Base-by-base conservation (phyloP, 768 basidiomycete species). In the Auriscalpium microsporum region DNA sequence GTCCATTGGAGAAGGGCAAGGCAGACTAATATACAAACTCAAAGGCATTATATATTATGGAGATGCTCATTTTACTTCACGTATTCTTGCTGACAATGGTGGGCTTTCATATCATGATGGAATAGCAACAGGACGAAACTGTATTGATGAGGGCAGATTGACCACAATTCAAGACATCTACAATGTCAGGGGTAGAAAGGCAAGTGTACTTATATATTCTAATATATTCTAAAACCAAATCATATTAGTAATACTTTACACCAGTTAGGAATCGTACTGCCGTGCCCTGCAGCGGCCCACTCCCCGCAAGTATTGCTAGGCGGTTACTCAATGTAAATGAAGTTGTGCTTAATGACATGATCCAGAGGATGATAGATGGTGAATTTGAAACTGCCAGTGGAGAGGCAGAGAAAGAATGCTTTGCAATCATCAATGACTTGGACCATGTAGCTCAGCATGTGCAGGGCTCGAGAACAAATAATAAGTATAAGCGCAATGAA, bases 91-190 rank as follows among this genome's bases (percentile, higher is more conserved):
- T 50, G 33, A 50, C 10, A 34, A 44, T 36, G 59, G 57, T 8
- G 54, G 16, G 45, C 51, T 67, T 1, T 68, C 63, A 63, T 68
- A 59, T 40, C 56, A 68, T 56, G 64, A 69, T 62, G 65, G 68
- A 48, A 36, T 34, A 34, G 35, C 50, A 3, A 50, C 50, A 17
- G 17, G 36, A 16, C 6, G 35, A 38, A 8, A 37, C 35, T 37
- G 33, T 50, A n/a, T n/a, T 8, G 17, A 13, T 35, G 49, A 50
- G 16, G 49, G 35, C n/a, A 34, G n/a, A 10, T 34, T 50, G 10
- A 35, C 49, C 33, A 36, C 14, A 35, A n/a, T 50, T n/a, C 13
- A 10, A 10, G 34, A 50, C 34, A 28, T 50, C n/a, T 34, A 50
- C 36, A 34, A 34, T 14, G 49, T 34, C 21, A 21, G 10, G 36